phyloP scores from a whole-genome alignment of 2,329 filamentous ascomycete species.

The Venturia nashicola region DNA sequence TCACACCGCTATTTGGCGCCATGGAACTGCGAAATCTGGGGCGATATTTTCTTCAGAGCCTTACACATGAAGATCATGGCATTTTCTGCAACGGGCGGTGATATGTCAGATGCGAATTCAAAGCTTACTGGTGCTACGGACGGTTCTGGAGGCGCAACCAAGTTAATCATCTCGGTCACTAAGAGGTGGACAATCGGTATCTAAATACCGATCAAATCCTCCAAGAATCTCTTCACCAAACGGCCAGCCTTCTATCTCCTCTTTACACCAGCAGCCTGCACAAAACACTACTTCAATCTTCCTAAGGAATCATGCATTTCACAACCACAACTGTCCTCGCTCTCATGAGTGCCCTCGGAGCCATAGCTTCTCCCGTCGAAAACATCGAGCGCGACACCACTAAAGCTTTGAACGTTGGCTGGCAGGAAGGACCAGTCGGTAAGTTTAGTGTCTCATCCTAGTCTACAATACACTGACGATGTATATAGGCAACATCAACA shows the following conservation, averaged over 20 bases:
- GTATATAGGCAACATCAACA: neutral
- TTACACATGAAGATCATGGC: neutral
- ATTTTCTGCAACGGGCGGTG: neutral
- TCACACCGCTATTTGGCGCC: neutral
- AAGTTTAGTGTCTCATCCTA: neutral
- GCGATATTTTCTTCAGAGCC: neutral
- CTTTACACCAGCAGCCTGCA: neutral
- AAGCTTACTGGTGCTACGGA: neutral
- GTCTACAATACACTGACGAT: neutral
- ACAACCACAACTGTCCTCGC: neutral
- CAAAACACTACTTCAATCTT: neutral
- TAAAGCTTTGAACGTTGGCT: neutral
- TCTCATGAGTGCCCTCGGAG: neutral
- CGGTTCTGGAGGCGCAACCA: too few species aligned
- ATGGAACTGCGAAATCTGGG: neutral
- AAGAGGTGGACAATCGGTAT: neutral
- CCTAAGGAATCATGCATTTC: neutral
- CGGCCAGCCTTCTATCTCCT: neutral
- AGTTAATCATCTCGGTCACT: too few species aligned
- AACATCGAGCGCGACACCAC: neutral
- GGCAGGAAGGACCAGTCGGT: neutral
- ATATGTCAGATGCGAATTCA: neutral
- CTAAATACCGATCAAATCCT: neutral
- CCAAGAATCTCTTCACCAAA: neutral
- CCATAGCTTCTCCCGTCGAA: neutral